These are phyloP conservation scores for Phaffomyces thermotolerans DNA, from an alignment of 805 yeast species.

Conservation along the genomic window DNA sequence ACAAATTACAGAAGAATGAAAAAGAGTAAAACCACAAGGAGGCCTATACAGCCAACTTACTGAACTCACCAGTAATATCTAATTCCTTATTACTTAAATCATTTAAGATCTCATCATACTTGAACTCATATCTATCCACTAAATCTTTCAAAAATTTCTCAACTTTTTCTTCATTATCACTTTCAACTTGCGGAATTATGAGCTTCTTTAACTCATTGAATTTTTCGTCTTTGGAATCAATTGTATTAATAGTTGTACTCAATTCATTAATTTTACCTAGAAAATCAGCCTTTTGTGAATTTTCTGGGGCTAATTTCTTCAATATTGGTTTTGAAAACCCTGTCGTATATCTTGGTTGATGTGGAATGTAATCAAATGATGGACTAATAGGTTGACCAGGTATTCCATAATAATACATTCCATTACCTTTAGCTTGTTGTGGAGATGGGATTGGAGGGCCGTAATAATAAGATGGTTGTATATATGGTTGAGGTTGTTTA, in stretches of 20 bases:
- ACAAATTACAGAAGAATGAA: too few relatives aligned
- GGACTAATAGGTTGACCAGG: too few relatives aligned
- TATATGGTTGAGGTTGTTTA: neutral
- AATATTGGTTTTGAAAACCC: neutral
- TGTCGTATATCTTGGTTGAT: neutral
- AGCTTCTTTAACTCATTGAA: neutral
- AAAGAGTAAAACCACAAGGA: too few relatives aligned
- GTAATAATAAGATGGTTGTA: neutral
- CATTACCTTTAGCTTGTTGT: too few relatives aligned
- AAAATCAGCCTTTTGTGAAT: too few relatives aligned
- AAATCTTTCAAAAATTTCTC: neutral
- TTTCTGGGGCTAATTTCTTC: too few relatives aligned
- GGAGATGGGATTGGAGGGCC: neutral
- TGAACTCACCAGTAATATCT: slow-evolving; percentile 2
- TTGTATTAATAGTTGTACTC: too few relatives aligned
- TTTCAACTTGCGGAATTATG: too few relatives aligned
- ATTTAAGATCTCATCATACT: slow-evolving; percentile 5
- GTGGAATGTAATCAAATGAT: too few relatives aligned
- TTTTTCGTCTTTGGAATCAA: slow-evolving; percentile 5
- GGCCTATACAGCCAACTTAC: neutral
- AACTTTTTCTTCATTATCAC: neutral
- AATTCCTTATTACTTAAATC: slow-evolving; percentile 7
- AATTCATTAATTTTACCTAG: too few relatives aligned
- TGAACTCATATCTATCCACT: slow-evolving; percentile 1
- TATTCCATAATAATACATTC: too few relatives aligned